phyloP scores from a whole-genome alignment of 768 basidiomycete species.

The Tricholoma sp. region DNA sequence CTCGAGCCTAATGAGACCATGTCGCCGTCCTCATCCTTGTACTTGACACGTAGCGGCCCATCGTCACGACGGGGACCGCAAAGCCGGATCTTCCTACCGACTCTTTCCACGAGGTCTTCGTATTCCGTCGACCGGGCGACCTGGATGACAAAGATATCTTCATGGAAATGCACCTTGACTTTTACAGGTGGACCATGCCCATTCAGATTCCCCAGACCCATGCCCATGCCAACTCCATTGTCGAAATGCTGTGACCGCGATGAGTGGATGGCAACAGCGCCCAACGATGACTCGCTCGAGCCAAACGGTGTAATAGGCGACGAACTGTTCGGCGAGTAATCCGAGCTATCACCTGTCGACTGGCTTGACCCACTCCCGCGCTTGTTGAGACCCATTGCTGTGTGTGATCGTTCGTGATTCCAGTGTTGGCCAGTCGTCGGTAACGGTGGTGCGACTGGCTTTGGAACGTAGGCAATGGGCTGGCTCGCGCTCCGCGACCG shows the following conservation, averaged over 20 bases:
- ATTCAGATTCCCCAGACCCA: constrained; percentile 14
- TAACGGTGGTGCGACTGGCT: constrained; percentile 54
- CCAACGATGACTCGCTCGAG: constrained; percentile 80
- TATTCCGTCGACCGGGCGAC: constrained; percentile 78
- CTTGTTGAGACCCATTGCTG: constrained; percentile 45
- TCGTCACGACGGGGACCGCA: constrained; percentile 81
- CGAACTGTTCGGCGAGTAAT: constrained; percentile 79
- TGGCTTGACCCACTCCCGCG: constrained; percentile 83
- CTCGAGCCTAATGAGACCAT: constrained; percentile 83
- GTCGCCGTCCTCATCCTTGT: constrained; percentile 91
- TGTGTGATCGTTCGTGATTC: constrained; percentile 37
- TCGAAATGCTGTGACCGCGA: constrained; percentile 53
- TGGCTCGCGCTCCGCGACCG: constrained; percentile 80
- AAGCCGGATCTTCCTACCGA: constrained; percentile 88
- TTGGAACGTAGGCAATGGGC: constrained; percentile 63
- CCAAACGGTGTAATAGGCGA: constrained; percentile 89
- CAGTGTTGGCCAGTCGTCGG: constrained; percentile 35
- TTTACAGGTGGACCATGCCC: constrained; percentile 53
- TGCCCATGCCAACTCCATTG: background rate
- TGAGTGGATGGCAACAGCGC: constrained; percentile 47
- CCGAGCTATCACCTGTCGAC: constrained; percentile 75
- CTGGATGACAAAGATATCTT: constrained; percentile 93
- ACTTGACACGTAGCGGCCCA: constrained; percentile 80
- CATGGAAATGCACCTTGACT: constrained; percentile 91
- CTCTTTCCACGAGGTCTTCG: constrained; percentile 80